Percentiles rank a stretch among this genome's conserved stretches.
Evolutionary conservation across 2,329 filamentous ascomycete genomes (phyloP).

Genomic region (Ophiostoma tasmaniense): DNA sequence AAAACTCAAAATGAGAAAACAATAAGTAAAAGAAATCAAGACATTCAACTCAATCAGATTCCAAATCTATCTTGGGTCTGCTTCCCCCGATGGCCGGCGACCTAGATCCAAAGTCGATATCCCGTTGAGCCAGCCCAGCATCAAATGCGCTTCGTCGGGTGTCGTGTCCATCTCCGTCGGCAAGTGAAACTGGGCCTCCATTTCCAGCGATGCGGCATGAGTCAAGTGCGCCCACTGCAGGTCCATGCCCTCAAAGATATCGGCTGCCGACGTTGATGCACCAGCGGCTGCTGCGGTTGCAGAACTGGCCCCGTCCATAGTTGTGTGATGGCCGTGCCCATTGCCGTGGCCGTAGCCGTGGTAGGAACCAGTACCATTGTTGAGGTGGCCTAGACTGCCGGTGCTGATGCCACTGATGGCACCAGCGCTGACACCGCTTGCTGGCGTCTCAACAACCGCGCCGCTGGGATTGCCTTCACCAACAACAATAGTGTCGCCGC

Average conservation of each 20-base stretch:
- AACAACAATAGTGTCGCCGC: neutral
- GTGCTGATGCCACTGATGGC: neutral
- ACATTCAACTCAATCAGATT: neutral
- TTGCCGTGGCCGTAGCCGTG: neutral
- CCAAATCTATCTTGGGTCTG: neutral
- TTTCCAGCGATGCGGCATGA: conserved; percentile 1
- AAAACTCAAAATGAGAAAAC: no score
- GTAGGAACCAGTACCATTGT: neutral
- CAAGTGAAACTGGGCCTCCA: conserved; percentile 6
- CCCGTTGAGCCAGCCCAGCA: neutral
- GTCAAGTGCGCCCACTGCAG: conserved; percentile 11
- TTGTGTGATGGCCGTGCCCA: neutral
- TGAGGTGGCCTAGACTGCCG: neutral
- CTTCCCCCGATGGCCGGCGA: neutral
- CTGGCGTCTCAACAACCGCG: neutral
- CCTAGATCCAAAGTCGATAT: neutral
- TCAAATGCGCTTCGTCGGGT: neutral
- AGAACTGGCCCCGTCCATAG: neutral
- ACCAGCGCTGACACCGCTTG: neutral
- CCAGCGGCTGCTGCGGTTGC: neutral
- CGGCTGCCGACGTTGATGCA: neutral
- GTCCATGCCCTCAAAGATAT: conserved; percentile 16
- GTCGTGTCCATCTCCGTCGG: neutral
- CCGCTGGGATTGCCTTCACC: neutral
- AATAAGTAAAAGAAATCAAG: no score